Conservation (phyloP, 768 basidiomycete genomes). For the Rhizopogon salebrosus region DNA sequence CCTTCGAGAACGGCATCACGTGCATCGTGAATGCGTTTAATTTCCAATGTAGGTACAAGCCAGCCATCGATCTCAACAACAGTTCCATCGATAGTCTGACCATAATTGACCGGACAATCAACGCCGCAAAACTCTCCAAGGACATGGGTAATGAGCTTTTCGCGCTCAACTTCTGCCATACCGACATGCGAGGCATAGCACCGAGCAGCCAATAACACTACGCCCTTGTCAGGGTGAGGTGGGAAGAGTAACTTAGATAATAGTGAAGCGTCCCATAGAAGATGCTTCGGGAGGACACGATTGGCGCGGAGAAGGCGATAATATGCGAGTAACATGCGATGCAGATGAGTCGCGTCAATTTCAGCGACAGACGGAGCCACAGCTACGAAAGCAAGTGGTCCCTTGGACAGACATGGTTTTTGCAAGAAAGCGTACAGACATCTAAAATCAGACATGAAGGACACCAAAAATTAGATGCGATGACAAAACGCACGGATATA, state of each 20-base stretch:
- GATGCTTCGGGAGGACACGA: constrained; percentile 54
- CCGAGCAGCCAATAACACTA: constrained; percentile 65
- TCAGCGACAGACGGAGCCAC: constrained; percentile 20
- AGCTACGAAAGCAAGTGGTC: constrained; percentile 50
- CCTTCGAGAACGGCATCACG: constrained; percentile 41
- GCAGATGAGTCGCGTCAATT: constrained; percentile 45
- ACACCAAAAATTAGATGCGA: constrained; percentile 3
- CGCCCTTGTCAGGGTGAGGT: constrained; percentile 57
- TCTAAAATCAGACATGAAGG: constrained; percentile 28
- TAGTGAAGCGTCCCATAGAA: constrained; percentile 53
- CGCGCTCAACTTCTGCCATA: constrained; percentile 74
- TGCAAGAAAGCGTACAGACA: constrained; percentile 50
- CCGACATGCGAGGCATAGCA: constrained; percentile 74
- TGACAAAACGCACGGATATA: constrained; percentile 55
- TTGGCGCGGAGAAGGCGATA: constrained; percentile 77
- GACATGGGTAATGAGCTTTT: constrained; percentile 53
- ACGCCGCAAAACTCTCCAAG: constrained; percentile 55
- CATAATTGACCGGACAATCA: constrained; percentile 63
- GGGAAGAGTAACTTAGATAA: constrained; percentile 40
- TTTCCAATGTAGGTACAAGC: constrained; percentile 73
- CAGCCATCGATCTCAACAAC: constrained; percentile 62
- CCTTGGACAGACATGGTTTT: constrained; percentile 37
- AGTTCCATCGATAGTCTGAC: constrained; percentile 41
- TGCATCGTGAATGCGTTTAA: constrained; percentile 48
- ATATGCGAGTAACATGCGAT: constrained; percentile 70